phyloP scores from a whole-genome alignment of 2,329 filamentous ascomycete species.

The Dryadomyces quercivorus region DNA sequence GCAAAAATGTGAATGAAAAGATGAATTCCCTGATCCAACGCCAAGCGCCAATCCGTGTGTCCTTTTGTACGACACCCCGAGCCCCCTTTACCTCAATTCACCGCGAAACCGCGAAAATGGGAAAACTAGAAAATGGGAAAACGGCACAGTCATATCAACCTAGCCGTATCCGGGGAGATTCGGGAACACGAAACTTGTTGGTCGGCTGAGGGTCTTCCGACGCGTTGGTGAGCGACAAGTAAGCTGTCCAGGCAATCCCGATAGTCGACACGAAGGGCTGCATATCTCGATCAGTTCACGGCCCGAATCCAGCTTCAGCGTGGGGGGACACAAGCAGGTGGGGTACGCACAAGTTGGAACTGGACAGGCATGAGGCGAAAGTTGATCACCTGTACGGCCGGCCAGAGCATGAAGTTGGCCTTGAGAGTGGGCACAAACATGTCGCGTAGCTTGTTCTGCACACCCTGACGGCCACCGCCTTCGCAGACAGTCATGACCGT shows the following conservation, averaged over 20 bases:
- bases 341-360: conserved; percentile 74
- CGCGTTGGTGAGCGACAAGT: conserved; percentile 84
- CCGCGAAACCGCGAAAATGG: too few relatives aligned
- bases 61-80: too few relatives aligned
- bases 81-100: too few relatives aligned
- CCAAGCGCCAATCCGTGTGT: neutral
- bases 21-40: neutral
- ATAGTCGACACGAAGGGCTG: conserved; percentile 93
- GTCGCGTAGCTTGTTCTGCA: conserved; percentile 76
- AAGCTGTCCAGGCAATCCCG: conserved; percentile 96
- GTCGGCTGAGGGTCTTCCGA: conserved; percentile 50
- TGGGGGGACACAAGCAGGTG: neutral
- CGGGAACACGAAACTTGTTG: conserved; percentile 16
- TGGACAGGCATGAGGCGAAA: conserved; percentile 91
- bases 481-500: conserved; percentile 94
- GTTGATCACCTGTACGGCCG: conserved; percentile 90
- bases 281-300: neutral
- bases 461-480: conserved; percentile 70
- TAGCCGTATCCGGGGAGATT: conserved; percentile 25
- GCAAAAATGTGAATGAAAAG: neutral
- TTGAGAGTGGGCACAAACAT: conserved; percentile 91
- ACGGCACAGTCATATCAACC: too few relatives aligned
- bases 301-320: neutral
- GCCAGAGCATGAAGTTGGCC: conserved; percentile 93
- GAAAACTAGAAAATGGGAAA: too few relatives aligned